phyloP scores from a whole-genome alignment of 768 basidiomycete species.

The Phlebiopsis gigantea region DNA sequence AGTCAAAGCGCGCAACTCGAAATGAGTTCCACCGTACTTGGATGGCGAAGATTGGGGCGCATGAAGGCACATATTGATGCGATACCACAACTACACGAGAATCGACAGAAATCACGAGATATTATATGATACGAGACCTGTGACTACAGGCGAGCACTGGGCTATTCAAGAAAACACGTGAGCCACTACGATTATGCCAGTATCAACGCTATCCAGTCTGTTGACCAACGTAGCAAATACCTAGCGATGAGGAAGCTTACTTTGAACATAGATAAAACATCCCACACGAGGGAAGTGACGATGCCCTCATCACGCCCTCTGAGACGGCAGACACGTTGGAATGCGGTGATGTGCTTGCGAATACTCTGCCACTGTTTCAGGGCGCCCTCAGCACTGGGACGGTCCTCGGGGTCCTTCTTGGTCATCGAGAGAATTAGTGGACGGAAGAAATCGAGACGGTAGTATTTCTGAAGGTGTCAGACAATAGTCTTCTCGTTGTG shows the following conservation, averaged over 20 bases:
- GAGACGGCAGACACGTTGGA: background rate
- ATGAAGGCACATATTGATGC: too few relatives aligned
- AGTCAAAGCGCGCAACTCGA: too few relatives aligned
- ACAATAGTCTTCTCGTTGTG: background rate
- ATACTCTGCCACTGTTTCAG: slow-evolving; percentile 2
- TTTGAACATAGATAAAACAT: background rate
- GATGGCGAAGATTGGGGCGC: too few relatives aligned
- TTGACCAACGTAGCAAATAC: background rate
- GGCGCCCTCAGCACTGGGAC: background rate
- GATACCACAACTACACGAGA: too few relatives aligned
- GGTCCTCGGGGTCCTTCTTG: background rate
- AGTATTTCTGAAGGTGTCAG: slow-evolving; percentile 4
- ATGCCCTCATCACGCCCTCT: background rate
- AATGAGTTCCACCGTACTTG: too few relatives aligned
- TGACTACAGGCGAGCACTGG: background rate
- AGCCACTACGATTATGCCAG: background rate
- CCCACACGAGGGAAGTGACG: background rate
- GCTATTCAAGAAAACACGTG: background rate
- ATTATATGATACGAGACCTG: too few relatives aligned
- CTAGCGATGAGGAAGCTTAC: background rate
- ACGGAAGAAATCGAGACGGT: background rate
- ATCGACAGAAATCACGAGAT: too few relatives aligned
- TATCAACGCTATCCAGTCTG: background rate
- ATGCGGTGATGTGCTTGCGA: background rate
- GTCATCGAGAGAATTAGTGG: slow-evolving; percentile 8